phyloP scores from a whole-genome alignment of 305 asterid species.

The Plantago rigida region DNA sequence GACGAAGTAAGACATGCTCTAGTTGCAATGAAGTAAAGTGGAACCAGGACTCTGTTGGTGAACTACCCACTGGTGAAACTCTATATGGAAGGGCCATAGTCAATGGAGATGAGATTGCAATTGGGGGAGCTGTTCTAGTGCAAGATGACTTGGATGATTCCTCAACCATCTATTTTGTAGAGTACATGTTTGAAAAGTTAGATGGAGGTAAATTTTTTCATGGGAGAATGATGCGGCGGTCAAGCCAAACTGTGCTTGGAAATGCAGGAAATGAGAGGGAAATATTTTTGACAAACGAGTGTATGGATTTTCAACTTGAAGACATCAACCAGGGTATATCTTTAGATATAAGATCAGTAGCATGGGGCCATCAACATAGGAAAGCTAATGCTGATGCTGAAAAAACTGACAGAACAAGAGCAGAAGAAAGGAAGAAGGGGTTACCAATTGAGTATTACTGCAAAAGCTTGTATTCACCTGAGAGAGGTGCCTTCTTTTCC shows the following conservation, averaged over 20 bases:
- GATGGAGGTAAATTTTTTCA: constrained; percentile 72
- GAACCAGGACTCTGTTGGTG: constrained; percentile 56
- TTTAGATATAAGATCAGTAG: constrained; percentile 46
- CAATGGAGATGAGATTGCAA: constrained; percentile 51
- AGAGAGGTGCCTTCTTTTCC: constrained; percentile 78
- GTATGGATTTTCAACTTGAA: constrained; percentile 51
- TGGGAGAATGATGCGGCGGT: constrained; percentile 69
- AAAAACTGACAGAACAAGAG: constrained; percentile 60
- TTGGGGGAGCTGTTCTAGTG: constrained; percentile 51
- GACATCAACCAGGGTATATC: constrained; percentile 41
- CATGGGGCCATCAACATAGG: constrained; percentile 91
- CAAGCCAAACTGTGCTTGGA: constrained; percentile 75
- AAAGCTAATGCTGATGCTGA: constrained; percentile 56
- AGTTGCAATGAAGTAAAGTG: constrained; percentile 44
- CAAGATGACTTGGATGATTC: constrained; percentile 47
- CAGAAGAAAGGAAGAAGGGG: constrained; percentile 75
- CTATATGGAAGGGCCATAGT: constrained; percentile 47
- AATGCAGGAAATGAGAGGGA: constrained; percentile 83
- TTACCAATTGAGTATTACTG: constrained; percentile 38
- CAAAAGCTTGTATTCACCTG: constrained; percentile 46
- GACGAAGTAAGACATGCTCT: constrained; percentile 39
- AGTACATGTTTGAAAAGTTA: constrained; percentile 69
- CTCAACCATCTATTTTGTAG: constrained; percentile 52
- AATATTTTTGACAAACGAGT: constrained; percentile 66
- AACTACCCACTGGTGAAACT: constrained; percentile 45